phyloP scores from a whole-genome alignment of 2,329 filamentous ascomycete species.

The Fusarium solani-melongenae region DNA sequence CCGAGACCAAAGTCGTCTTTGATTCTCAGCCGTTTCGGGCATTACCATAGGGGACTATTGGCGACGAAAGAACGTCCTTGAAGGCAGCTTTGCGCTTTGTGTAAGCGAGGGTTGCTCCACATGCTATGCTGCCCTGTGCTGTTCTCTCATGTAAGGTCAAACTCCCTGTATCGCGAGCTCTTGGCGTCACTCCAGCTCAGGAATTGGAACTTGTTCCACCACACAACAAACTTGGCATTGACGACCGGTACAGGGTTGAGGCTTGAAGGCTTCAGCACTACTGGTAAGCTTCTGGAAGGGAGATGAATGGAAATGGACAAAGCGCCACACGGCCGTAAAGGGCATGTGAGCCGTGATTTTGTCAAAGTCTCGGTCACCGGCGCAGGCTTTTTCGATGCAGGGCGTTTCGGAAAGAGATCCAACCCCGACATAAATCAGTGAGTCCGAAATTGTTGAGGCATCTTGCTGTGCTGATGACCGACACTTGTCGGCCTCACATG shows the following conservation, averaged over 20 bases:
- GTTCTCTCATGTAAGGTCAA: neutral
- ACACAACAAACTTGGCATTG: neutral
- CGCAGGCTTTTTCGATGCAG: slow-evolving; percentile 5
- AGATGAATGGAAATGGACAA: neutral
- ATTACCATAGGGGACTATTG: neutral
- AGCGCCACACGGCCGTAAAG: slow-evolving; percentile 19
- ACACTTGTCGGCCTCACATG: slow-evolving; percentile 15
- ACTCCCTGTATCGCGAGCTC: neutral
- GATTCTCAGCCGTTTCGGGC: neutral
- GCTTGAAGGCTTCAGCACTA: neutral
- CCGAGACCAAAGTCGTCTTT: neutral
- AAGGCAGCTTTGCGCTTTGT: neutral
- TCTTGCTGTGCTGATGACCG: neutral
- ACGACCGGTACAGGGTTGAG: neutral
- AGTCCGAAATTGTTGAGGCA: neutral
- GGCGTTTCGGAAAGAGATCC: slow-evolving; percentile 6
- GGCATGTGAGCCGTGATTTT: slow-evolving; percentile 19
- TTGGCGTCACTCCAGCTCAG: neutral
- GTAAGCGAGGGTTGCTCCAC: neutral
- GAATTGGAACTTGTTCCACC: neutral
- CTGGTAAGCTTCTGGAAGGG: slow-evolving; percentile 6
- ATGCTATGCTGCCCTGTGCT: neutral
- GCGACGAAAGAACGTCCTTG: neutral
- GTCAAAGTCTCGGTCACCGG: neutral
- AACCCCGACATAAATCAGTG: neutral